Conservation (phyloP, 2,329 filamentous ascomycete genomes). For the Pseudogymnoascus sp. region DNA sequence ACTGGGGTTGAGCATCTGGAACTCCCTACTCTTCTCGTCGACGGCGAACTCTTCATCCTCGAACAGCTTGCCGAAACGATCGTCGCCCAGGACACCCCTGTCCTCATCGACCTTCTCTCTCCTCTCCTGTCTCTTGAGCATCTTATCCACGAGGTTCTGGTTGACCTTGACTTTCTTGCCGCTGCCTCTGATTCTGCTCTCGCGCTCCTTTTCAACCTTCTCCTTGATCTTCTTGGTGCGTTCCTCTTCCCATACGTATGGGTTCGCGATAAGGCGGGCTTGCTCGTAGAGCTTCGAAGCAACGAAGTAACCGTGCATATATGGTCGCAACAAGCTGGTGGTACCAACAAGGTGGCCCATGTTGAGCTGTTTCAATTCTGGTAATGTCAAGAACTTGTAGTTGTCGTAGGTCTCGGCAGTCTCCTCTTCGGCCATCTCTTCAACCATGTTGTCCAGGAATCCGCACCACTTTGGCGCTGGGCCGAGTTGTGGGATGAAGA, state of each 20-base stretch:
- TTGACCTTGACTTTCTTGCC: slow-evolving; percentile 96
- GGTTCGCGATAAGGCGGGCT: slow-evolving; percentile 85
- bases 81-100: slow-evolving; percentile 69
- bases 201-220: slow-evolving; percentile 95
- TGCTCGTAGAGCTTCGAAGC: slow-evolving; percentile 94
- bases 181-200: slow-evolving; percentile 83
- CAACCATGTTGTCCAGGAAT: slow-evolving; percentile 94
- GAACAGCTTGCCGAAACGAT: slow-evolving; percentile 83
- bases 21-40: slow-evolving; percentile 83
- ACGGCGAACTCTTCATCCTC: slow-evolving; percentile 89
- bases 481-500: slow-evolving; percentile 89
- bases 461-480: slow-evolving; percentile 93
- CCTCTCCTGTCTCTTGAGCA: slow-evolving; percentile 58
- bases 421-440: slow-evolving; percentile 90
- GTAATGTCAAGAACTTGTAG: slow-evolving; percentile 92
- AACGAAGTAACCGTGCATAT: slow-evolving; percentile 99
- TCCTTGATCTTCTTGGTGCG: slow-evolving; percentile 84
- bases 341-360: slow-evolving; percentile 85
- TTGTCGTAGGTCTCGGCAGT: slow-evolving; percentile 89
- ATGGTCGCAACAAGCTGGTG: slow-evolving; percentile 82
- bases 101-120: slow-evolving; percentile 50
- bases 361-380: slow-evolving; percentile 79
- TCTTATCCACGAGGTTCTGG: slow-evolving; percentile 69
- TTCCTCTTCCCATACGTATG: slow-evolving; percentile 89
- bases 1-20: slow-evolving; percentile 82